phyloP scores from a whole-genome alignment of 1,139 yeast genomes.

The Suhomyces panamericanus region DNA sequence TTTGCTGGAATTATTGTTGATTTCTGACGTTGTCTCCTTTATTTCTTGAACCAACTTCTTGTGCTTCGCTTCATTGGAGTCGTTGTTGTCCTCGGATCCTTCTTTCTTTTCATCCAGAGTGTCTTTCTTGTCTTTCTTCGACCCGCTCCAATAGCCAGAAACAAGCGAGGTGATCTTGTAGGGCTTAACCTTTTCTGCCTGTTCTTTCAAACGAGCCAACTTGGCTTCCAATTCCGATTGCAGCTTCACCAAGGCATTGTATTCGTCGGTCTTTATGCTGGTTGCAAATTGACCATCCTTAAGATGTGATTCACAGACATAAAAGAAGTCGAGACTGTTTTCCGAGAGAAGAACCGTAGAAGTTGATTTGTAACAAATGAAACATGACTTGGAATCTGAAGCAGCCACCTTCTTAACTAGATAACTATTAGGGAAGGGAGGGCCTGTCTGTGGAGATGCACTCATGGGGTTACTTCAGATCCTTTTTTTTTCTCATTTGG shows the following conservation, averaged over 20 bases:
- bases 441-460: slow-evolving; percentile 11
- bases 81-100: slow-evolving; percentile 13
- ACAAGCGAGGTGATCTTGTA: slow-evolving; percentile 22
- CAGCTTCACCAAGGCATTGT: slow-evolving; percentile 41
- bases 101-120: slow-evolving; percentile 16
- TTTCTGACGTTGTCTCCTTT: slow-evolving; percentile 21
- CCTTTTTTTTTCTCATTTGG: neutral
- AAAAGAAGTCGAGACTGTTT: slow-evolving; percentile 62
- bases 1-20: slow-evolving; percentile 13
- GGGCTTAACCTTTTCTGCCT: slow-evolving; percentile 32
- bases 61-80: slow-evolving; percentile 19
- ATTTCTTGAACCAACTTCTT: slow-evolving; percentile 14
- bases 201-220: slow-evolving; percentile 16
- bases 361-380: slow-evolving; percentile 68
- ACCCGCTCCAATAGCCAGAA: slow-evolving; percentile 10
- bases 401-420: slow-evolving; percentile 57
- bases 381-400: slow-evolving; percentile 57
- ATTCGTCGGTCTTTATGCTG: slow-evolving; percentile 50
- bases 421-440: slow-evolving; percentile 56
- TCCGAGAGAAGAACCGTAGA: slow-evolving; percentile 57
- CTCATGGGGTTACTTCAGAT: slow-evolving; percentile 3
- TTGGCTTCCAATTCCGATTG: slow-evolving; percentile 31
- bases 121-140: slow-evolving; percentile 19
- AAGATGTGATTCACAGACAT: slow-evolving; percentile 65
- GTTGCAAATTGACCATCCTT: slow-evolving; percentile 62